A percentile compares a stretch with the other conserved stretches of the same genome.
phyloP scores from a whole-genome alignment of 23 red algal species.

The Agarophyton chilense region DNA sequence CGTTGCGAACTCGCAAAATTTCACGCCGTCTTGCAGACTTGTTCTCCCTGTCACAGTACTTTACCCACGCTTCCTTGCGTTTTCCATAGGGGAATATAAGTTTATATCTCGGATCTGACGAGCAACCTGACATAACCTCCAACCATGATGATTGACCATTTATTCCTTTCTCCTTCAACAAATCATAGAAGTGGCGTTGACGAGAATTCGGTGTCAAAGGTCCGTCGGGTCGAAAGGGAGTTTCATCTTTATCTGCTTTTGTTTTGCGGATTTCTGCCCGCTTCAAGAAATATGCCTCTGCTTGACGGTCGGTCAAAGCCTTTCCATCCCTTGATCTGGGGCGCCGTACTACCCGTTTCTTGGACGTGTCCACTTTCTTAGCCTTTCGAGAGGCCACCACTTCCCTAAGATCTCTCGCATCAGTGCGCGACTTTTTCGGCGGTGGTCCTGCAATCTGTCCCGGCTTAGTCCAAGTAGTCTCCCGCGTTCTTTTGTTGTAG shows the following conservation, averaged over 20 bases:
- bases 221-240: neutral
- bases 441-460: neutral
- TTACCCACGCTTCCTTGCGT: constrained; percentile 51
- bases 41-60: constrained; percentile 24
- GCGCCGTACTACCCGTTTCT: constrained; percentile 4
- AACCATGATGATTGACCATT: constrained; percentile 37
- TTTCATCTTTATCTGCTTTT: neutral
- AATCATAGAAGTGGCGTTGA: constrained; percentile 25
- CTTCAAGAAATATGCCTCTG: constrained; percentile 63
- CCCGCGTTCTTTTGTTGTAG: constrained; percentile 62
- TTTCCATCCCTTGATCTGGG: constrained; percentile 38
- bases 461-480: constrained; percentile 74
- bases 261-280: constrained; percentile 45
- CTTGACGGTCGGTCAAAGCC: constrained; percentile 52
- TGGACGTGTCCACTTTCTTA: constrained; percentile 11
- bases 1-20: constrained; percentile 4
- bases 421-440: constrained; percentile 1
- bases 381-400: neutral
- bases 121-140: constrained; percentile 59
- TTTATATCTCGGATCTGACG: constrained; percentile 48
- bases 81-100: constrained; percentile 46
- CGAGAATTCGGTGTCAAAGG: neutral
- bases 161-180: constrained; percentile 56
- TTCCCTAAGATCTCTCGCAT: constrained; percentile 11
- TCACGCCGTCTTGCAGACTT: neutral